Base-by-base conservation (phyloP, 2,329 filamentous ascomycete genomes). In the Phoma sp. region DNA sequence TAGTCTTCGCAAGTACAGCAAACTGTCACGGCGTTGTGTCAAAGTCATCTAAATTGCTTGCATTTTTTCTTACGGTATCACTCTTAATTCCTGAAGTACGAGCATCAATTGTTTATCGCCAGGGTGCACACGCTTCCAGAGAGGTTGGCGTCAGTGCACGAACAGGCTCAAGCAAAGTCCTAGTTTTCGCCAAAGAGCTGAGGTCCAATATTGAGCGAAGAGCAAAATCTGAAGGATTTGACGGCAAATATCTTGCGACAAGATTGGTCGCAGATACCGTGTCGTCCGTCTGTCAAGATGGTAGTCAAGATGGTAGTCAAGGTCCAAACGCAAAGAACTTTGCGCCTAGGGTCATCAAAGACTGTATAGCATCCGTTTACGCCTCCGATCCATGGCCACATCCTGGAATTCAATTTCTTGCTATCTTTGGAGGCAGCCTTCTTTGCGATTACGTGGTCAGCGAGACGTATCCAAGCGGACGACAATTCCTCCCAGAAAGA, bases 371-470 rank as follows among this genome's bases (percentile, higher is more conserved):
- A 27, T 45, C 45, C 18, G 14, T 41, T 4, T 54, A 48, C 23
- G 14, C 27, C 13, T 10, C 11, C 7, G 33, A 44, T 4, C 35
- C 18, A 10, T 5, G 39, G 14, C 29, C 23, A 22, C 40, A 30
- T 2, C 45, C 51, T 7, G 45, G 33, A 8, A 6, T 40, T 2
- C n/a, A 13, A 11, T 48, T 54, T 7, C 14, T 54, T 2, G 40
- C 29, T 18, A 9, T 54, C 11, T 48, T 48, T 7, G 51, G 45
- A 29, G 45, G 33, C 3, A 54, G 39, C 29, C 24, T 48, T 4
- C 11, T 48, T 3, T 54, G 51, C 24, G 18, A 54, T 13, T 54
- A 44, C 4, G 7, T 54, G 3, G 18, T 48, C 23, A 54, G 45
- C 35, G 35, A 48, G n/a, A 13, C 40, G 9, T 54, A 43, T 7